Base-by-base conservation (phyloP, 164 flowering plant genomes). In the Malania oleifera region DNA sequence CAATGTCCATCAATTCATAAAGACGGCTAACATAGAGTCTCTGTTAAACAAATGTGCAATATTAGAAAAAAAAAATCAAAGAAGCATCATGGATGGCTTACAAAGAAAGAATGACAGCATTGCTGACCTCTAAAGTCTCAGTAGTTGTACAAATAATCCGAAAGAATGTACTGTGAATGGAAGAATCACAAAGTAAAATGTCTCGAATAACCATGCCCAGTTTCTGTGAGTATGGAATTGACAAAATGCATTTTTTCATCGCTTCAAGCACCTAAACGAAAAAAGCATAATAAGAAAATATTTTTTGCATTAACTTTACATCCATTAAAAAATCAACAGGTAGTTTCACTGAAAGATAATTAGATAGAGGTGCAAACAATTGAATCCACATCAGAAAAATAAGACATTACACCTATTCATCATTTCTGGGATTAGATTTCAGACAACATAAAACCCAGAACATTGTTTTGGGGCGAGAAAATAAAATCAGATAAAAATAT, bases 221-320 rank as follows among this genome's bases (percentile, higher is more conserved):
- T 63, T 78, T 88, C 46, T 51, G 61, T 44, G 63, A 66, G 67
- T 55, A 60, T 43, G 85, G 64, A 27, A 68, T 54, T 35, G 64
- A 67, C 31, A 51, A 34, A 43, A 88, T 76, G 78, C 96, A 85
- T 50, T 68, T 77, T 71, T 82, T 85, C 75, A 88, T 63, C 45
- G 90, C 62, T 67, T 82, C 95, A 69, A 93, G 80, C 34, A 76
- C 98, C 98, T 91, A 57, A 70, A 55, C 15, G 67, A 43, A 15
- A 49, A 56, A 61, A 20, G 8, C 18, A 54, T 7, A 20, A 22
- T 13, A 46, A 46, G 43, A 29, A 5, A 24, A 38, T 49, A 25
- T 52, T 18, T 9, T 17, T 31, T 25, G 12, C 27, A 14, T 13
- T 24, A 15, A 60, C 22, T 52, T 18, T 51, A 10, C 10, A 54